Evolutionary conservation across 225 moss, liverwort and hornwort species (phyloP).

Genomic region (Marchantia paleacea): DNA sequence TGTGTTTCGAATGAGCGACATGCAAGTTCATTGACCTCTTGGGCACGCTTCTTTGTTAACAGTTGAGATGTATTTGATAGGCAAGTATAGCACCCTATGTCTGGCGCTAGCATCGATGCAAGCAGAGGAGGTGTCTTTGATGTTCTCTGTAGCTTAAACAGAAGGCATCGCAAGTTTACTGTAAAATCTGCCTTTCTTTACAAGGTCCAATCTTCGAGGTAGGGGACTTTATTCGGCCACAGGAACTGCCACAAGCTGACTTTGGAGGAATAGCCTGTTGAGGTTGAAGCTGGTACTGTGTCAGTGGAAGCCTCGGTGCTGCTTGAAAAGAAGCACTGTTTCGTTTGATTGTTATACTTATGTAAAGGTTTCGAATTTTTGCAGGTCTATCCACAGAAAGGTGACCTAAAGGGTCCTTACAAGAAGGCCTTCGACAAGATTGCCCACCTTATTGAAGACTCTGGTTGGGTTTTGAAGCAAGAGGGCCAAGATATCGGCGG

Average conservation of each 20-base stretch:
- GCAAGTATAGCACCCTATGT: too few relatives aligned
- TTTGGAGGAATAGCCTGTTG: neutral
- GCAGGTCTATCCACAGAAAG: constrained; percentile 70
- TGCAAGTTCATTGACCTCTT: too few relatives aligned
- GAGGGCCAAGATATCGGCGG: constrained; percentile 55
- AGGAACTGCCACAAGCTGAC: neutral
- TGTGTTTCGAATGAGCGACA: too few relatives aligned
- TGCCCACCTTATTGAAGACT: constrained; percentile 82
- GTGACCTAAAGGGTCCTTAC: constrained; percentile 73
- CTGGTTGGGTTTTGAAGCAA: constrained; percentile 89
- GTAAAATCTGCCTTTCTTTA: neutral
- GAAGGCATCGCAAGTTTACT: neutral
- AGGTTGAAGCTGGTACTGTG: neutral
- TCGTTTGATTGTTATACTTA: neutral
- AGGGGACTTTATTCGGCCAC: neutral
- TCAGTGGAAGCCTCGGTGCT: neutral
- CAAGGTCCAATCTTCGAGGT: neutral
- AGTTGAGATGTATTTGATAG: too few relatives aligned
- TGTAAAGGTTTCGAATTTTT: neutral
- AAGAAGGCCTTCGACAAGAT: constrained; percentile 88
- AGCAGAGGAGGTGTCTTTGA: neutral
- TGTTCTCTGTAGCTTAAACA: neutral
- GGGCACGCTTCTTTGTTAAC: too few relatives aligned
- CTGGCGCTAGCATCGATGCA: too few relatives aligned
- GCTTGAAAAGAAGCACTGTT: neutral